Evolutionary conservation across 208 protist genomes (phyloP).

Genomic region (Herpetomonas tarakana): DNA sequence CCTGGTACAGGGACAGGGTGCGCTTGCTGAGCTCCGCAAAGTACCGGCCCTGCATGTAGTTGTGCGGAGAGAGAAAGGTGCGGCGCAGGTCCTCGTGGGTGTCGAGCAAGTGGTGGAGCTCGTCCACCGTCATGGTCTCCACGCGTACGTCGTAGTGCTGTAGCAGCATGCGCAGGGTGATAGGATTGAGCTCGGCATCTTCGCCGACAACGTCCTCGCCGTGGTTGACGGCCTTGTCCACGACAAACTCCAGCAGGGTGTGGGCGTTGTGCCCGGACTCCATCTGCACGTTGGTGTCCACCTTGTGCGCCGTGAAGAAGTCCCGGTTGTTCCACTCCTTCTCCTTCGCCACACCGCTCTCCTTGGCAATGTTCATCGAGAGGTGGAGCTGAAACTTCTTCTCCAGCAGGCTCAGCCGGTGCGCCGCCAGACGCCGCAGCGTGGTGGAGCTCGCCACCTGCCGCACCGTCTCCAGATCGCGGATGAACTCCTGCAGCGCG

Average conservation of each 20-base stretch:
- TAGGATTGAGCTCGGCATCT: conserved; percentile 61
- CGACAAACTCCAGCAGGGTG: conserved; percentile 87
- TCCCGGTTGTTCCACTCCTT: conserved; percentile 91
- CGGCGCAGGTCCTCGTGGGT: conserved; percentile 59
- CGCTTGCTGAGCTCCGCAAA: conserved; percentile 91
- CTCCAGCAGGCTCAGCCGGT: conserved; percentile 89
- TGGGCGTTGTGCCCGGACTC: conserved; percentile 82
- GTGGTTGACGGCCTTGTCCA: conserved; percentile 87
- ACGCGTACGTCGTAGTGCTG: conserved; percentile 73
- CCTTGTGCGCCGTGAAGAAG: conserved; percentile 89
- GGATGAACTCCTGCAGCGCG: conserved; percentile 75
- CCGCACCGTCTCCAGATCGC: conserved; percentile 69
- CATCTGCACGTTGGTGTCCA: conserved; percentile 91
- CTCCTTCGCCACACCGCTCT: conserved; percentile 65
- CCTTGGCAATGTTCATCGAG: conserved; percentile 89
- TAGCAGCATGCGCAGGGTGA: conserved; percentile 80
- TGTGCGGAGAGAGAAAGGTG: conserved; percentile 81
- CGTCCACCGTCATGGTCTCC: conserved; percentile 78
- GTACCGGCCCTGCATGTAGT: conserved; percentile 92
- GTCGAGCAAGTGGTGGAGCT: conserved; percentile 79
- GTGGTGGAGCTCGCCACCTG: conserved; percentile 44
- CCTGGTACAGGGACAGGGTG: conserved; percentile 77
- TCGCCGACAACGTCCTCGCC: conserved; percentile 88
- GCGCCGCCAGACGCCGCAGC: conserved; percentile 81
- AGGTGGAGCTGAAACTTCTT: conserved; percentile 92